phyloP scores from a whole-genome alignment of 2,329 filamentous ascomycete genomes.

The Colletotrichum lupini region DNA sequence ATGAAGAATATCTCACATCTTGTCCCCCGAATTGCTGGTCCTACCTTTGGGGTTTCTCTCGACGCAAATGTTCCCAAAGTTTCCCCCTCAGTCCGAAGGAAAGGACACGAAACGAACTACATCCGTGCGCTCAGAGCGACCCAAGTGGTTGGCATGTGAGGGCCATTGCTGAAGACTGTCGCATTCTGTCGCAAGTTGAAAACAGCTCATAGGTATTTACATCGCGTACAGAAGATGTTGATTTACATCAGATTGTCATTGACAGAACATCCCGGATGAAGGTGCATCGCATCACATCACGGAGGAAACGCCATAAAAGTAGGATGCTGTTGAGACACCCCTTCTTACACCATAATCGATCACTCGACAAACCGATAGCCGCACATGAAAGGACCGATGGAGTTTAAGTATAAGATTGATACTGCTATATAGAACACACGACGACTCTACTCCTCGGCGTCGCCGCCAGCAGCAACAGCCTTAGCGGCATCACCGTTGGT shows the following conservation, averaged over 20 bases:
- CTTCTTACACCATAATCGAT: not conserved
- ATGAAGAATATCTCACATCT: not conserved
- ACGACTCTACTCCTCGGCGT: constrained; percentile 35
- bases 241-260: not conserved
- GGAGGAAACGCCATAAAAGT: too few species aligned
- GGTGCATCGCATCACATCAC: not conserved
- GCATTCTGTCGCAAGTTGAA: not conserved
- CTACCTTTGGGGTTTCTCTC: too few species aligned
- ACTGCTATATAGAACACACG: not conserved
- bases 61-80: not conserved
- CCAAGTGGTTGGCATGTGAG: not conserved
- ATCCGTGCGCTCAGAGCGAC: constrained; percentile 6
- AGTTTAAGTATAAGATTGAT: not conserved
- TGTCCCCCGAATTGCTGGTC: not conserved
- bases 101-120: not conserved
- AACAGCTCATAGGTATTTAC: not conserved
- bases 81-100: not conserved
- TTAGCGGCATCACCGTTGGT: constrained; percentile 42
- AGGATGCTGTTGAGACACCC: too few species aligned
- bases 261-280: not conserved
- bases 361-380: constrained; percentile 22
- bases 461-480: constrained; percentile 37
- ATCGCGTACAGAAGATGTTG: not conserved
- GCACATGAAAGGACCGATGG: not conserved
- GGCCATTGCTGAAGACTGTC: not conserved